Base-by-base conservation (phyloP, 2,329 filamentous ascomycete species). In the Aurifilum marmelostoma region DNA sequence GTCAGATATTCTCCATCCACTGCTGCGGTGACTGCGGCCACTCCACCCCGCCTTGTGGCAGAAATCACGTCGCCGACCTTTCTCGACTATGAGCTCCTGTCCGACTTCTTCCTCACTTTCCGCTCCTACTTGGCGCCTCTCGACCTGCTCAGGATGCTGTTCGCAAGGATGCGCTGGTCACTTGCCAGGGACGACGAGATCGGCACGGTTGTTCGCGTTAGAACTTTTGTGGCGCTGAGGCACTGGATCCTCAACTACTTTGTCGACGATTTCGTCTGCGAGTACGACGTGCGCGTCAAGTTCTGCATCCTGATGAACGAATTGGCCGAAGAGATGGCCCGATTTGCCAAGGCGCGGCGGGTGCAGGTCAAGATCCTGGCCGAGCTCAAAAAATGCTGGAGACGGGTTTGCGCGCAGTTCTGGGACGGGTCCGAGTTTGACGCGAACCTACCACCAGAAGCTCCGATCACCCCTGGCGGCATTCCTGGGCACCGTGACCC, bases 201-300 rank as follows among this genome's bases (percentile, higher is more conserved):
- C 68, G 96, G 96, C 52, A 92, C 94, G 76, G 93, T 99, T 65
- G 96, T 97, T n/a, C 89, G 95, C 63, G 97, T 99, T 21, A 89
- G 96, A 56, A 97, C 94, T 0, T 99, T 98, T 81, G 96, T 97
- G 34, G 96, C 96, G 9, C 85, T 98, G 59, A 89, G 96, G 68
- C 96, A 99, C 79, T 99, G 96, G 96, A 94, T 98, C 68, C 81
- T 99, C 71, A 99, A 99, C 78, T 99, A 99, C 79, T 99, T 98
- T 74, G 86, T 92, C 67, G 96, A 99, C 76, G 96, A 99, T 77
- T 99, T 97, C 77, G 88, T 97, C 54, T 80, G 91, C 32, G 89
- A 94, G 76, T 90, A 91, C 76, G 83, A 87, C 59, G 83, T 98
- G 41, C 90, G 95, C 11, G 83, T 87, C 6, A 87, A 88, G 21